phyloP scores from a whole-genome alignment of 768 basidiomycete genomes.

The Mrakia hoshinonis region DNA sequence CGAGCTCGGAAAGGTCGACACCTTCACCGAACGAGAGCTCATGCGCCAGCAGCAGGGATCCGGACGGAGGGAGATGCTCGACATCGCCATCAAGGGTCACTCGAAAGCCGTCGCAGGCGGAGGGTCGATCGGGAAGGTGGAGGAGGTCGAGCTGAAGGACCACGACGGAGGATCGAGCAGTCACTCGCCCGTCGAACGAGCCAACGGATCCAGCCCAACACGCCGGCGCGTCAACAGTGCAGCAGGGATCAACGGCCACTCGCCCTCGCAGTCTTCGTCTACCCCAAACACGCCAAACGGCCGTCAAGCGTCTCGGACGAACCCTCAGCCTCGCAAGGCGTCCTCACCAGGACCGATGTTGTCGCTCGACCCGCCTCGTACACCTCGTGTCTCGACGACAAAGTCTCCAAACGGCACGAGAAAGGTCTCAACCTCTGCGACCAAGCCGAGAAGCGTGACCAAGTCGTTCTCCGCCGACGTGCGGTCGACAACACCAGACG shows the following conservation, averaged over 20 bases:
- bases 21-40: slow-evolving; percentile 22
- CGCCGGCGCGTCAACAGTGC: slow-evolving; percentile 8
- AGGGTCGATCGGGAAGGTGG: neutral
- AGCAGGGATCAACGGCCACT: neutral
- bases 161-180: neutral
- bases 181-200: neutral
- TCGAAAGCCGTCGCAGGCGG: neutral
- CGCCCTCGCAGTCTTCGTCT: neutral
- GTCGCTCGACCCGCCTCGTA: neutral
- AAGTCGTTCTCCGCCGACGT: neutral
- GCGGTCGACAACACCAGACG: neutral
- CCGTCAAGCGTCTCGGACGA: neutral
- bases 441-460: neutral
- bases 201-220: neutral
- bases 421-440: neutral
- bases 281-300: neutral
- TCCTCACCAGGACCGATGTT: neutral
- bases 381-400: slow-evolving; percentile 1
- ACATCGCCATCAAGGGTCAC: slow-evolving; percentile 13
- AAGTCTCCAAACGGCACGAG: neutral
- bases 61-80: slow-evolving; percentile 9
- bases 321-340: neutral
- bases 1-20: slow-evolving; percentile 20
- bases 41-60: neutral
- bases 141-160: neutral